Base-by-base conservation (phyloP, 192 early-diverging fungal species). In the Diversispora epigaea region DNA sequence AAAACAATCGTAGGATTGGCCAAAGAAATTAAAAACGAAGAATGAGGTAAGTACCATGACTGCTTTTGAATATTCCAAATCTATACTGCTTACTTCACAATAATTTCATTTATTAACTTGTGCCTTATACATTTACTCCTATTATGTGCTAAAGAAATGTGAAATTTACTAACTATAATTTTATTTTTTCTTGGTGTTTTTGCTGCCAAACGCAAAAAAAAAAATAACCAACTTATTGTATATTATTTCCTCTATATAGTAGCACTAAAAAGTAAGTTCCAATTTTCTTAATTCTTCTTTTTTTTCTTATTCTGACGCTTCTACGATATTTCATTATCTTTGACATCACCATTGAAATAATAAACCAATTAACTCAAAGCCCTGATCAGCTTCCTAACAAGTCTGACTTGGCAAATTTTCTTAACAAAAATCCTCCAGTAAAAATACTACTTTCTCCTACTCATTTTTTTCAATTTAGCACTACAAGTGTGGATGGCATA, bases 401-500 rank as follows among this genome's bases (percentile, higher is more conserved):
- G 19, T 50, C 0, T 52, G 47, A 55, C 19, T 22, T 45, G 4
- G 5, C 3, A 45, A 22, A 61, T 60, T 73, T 73, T n/a, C 71
- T 73, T 61, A 61, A 61, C 2, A 22, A 61, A 47, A 58, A 44
- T 21, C 56, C 55, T 47, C 0, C 10, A 32, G 47, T 73, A 10
- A 57, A 61, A 61, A 73, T 73, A 73, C 71, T 56, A 10, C 71
- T 73, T 58, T 4, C 19, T 32, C 43, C 55, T 73, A 5, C 11
- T 39, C 19, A 47, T 17, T 73, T 61, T 73, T 47, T 12, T 25
- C 40, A 45, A 61, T 19, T 73, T 32, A n/a, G 21, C 45, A 73
- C 57, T 61, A n/a, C n/a, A n/a, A 40, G 57, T 47, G 22, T 21
- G n/a, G 41, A 11, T 22, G 40, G 22, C 5, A 47, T 72, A 72